These are phyloP conservation scores for Misopates orontium DNA, from an alignment of 257 asterid species.

Conservation along the genomic window DNA sequence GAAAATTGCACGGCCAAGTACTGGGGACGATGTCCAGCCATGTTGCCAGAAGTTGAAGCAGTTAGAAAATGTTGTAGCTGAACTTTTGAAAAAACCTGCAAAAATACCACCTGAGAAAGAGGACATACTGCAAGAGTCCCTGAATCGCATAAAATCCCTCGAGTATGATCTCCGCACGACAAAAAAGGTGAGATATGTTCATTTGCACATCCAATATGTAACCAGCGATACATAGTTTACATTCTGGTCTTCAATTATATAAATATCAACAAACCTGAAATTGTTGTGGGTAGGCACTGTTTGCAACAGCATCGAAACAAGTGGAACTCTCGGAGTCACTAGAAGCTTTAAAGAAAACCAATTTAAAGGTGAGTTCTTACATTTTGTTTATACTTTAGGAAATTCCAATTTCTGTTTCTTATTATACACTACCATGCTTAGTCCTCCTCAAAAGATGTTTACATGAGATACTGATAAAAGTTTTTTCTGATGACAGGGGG, in stretches of 20 bases:
- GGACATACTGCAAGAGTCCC: slow-evolving; percentile 71
- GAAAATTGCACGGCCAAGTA: slow-evolving; percentile 29
- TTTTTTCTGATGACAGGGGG: slow-evolving; percentile 42
- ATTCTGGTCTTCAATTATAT: slow-evolving; percentile 10
- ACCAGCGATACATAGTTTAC: not conserved
- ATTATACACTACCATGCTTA: not conserved
- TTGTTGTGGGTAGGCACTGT: slow-evolving; percentile 54
- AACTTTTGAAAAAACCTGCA: slow-evolving; percentile 71
- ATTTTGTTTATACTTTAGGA: not conserved
- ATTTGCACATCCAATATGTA: slow-evolving; percentile 8
- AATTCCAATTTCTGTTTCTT: not conserved
- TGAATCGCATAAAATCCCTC: slow-evolving; percentile 84
- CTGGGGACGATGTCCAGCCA: slow-evolving; percentile 58
- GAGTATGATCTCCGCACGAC: slow-evolving; percentile 90
- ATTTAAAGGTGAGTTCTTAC: slow-evolving; percentile 46
- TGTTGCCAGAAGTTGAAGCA: slow-evolving; percentile 84
- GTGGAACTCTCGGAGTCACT: slow-evolving; percentile 84
- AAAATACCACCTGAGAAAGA: slow-evolving; percentile 87
- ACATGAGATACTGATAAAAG: slow-evolving; percentile 18
- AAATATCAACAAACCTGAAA: slow-evolving; percentile 19
- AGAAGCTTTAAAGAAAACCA: slow-evolving; percentile 66
- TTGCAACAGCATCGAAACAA: slow-evolving; percentile 86
- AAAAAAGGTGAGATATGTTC: slow-evolving; percentile 51
- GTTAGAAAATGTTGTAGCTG: slow-evolving; percentile 69
- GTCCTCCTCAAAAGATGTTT: not conserved